phyloP scores from a whole-genome alignment of 208 protist genomes.

The Leishmania major region DNA sequence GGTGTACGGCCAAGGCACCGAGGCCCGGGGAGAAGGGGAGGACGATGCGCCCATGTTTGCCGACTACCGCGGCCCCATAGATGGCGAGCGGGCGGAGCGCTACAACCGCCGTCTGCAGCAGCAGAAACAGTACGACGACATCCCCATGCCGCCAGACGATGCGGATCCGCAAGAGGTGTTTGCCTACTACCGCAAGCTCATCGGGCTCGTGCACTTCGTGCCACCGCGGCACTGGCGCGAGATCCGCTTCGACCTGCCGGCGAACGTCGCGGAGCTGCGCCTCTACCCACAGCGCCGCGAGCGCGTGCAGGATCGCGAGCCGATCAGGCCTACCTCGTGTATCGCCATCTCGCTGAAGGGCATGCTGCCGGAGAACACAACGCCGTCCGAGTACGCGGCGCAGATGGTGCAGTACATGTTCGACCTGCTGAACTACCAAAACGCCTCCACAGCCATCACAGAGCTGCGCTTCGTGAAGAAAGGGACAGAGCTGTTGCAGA shows the following conservation, averaged over 20 bases:
- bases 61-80: conserved; percentile 30
- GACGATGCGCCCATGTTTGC: conserved; percentile 25
- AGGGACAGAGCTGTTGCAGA: conserved; percentile 67
- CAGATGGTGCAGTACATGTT: conserved; percentile 85
- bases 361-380: conserved; percentile 59
- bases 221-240: conserved; percentile 74
- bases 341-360: conserved; percentile 72
- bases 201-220: conserved; percentile 49
- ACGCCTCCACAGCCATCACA: conserved; percentile 73
- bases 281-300: conserved; percentile 65
- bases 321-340: conserved; percentile 51
- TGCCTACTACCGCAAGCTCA: conserved; percentile 55
- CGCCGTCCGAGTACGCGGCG: conserved; percentile 61
- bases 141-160: conserved; percentile 18
- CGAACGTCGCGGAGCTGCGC: conserved; percentile 72
- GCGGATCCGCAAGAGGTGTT: conserved; percentile 39
- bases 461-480: conserved; percentile 82
- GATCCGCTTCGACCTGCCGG: conserved; percentile 75
- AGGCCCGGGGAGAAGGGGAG: conserved; percentile 3
- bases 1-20: conserved; percentile 3
- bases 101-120: conserved; percentile 17
- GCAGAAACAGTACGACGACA: conserved; percentile 34
- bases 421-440: conserved; percentile 69
- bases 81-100: conserved; percentile 23
- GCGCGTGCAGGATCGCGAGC: conserved; percentile 45